phyloP scores from a whole-genome alignment of 2,329 filamentous ascomycete species.

The Alternaria arbusti region DNA sequence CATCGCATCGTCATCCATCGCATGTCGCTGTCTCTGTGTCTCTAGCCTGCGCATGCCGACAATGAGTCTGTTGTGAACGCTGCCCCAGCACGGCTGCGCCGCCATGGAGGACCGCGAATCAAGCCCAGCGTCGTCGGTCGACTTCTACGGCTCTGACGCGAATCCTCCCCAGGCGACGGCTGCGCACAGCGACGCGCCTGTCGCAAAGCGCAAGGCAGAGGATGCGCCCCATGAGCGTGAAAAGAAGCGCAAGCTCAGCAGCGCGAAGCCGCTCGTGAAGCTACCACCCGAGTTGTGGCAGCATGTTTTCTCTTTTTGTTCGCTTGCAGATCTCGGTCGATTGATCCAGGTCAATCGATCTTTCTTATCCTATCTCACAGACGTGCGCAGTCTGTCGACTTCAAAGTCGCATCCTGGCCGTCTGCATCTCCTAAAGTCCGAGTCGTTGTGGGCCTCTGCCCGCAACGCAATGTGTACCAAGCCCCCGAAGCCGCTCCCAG shows the following conservation, averaged over 20 bases:
- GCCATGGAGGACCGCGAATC: conserved; percentile 44
- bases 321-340: conserved; percentile 67
- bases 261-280: conserved; percentile 36
- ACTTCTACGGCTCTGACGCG: conserved; percentile 44
- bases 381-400: conserved; percentile 41
- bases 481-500: conserved; percentile 71
- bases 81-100: conserved; percentile 22
- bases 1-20: neutral
- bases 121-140: conserved; percentile 44
- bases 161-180: conserved; percentile 19
- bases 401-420: conserved; percentile 39
- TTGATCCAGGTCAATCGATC: conserved; percentile 71
- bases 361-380: conserved; percentile 62
- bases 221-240: conserved; percentile 25
- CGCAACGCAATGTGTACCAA: conserved; percentile 69
- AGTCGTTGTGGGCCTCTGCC: conserved; percentile 74
- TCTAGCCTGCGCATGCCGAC: conserved; percentile 30
- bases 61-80: conserved; percentile 43
- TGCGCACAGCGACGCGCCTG: conserved; percentile 17
- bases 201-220: conserved; percentile 47
- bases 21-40: conserved; percentile 31
- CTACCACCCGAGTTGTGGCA: conserved; percentile 73
- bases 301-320: conserved; percentile 70
- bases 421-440: conserved; percentile 60
- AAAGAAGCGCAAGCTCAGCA: conserved; percentile 44